Evolutionary conservation across 805 yeast genomes (phyloP).

Genomic region (Isabelozyma pseudorhagii): DNA sequence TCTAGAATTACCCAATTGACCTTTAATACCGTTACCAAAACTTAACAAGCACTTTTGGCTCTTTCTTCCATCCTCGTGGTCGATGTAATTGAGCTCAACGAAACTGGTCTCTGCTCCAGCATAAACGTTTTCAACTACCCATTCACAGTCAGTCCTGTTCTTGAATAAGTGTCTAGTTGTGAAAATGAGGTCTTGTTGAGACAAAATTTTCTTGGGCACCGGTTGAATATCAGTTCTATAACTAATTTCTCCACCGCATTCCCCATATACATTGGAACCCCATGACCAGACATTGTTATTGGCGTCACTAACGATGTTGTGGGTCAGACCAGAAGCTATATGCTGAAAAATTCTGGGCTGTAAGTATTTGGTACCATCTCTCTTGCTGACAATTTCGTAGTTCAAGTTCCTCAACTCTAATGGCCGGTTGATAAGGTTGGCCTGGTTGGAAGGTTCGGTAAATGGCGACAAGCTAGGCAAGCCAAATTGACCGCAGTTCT

Average conservation of each 20-base stretch:
- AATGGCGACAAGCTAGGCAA: slow-evolving; percentile 69
- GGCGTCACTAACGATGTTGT: slow-evolving; percentile 66
- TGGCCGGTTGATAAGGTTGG: slow-evolving; percentile 22
- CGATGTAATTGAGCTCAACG: slow-evolving; percentile 21
- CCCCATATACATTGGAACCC: slow-evolving; percentile 86
- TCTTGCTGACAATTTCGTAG: slow-evolving; percentile 30
- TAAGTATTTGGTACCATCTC: slow-evolving; percentile 17
- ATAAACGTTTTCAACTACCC: slow-evolving; percentile 50
- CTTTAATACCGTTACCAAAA: slow-evolving; percentile 83
- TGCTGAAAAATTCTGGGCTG: slow-evolving; percentile 46
- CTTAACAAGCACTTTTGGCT: slow-evolving; percentile 40
- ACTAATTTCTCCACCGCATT: slow-evolving; percentile 68
- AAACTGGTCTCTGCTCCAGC: slow-evolving; percentile 65
- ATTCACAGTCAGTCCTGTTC: slow-evolving; percentile 25
- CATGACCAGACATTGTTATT: slow-evolving; percentile 76
- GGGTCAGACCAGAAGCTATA: slow-evolving; percentile 72
- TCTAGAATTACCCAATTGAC: slow-evolving; percentile 80
- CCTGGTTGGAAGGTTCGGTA: slow-evolving; percentile 25
- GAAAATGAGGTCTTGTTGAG: slow-evolving; percentile 8
- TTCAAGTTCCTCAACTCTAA: slow-evolving; percentile 58
- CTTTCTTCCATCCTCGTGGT: slow-evolving; percentile 13
- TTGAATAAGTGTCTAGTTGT: slow-evolving; percentile 26
- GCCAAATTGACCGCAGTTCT: slow-evolving; percentile 78
- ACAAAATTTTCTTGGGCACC: slow-evolving; percentile 53
- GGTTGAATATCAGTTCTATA: slow-evolving; percentile 67